Evolutionary conservation across 2,329 filamentous ascomycete species (phyloP).

Genomic region (Botrytis medusae): DNA sequence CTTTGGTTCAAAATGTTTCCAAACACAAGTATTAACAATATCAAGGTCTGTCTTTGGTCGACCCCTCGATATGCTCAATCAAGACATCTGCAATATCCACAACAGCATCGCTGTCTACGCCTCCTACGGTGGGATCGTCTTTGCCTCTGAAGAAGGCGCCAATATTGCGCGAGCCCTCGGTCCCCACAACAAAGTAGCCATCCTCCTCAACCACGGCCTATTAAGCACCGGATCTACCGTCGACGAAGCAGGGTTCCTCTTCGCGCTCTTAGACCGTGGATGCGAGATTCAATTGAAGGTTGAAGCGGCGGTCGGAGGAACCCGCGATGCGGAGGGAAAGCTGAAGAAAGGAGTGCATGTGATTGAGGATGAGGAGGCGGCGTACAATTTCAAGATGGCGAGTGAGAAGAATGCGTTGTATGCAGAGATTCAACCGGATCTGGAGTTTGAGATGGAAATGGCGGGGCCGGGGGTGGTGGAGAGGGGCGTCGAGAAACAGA

Average conservation of each 20-base stretch:
- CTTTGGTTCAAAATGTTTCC: not conserved
- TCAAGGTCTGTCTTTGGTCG: constrained; percentile 66
- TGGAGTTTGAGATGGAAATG: constrained; percentile 49
- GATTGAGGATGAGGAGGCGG: constrained; percentile 56
- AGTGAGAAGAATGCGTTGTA: constrained; percentile 49
- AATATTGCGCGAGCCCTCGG: constrained; percentile 64
- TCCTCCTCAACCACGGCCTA: constrained; percentile 71
- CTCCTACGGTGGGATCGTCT: constrained; percentile 63
- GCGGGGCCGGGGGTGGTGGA: constrained; percentile 40
- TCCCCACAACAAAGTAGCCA: constrained; percentile 55
- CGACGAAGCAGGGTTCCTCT: constrained; percentile 71
- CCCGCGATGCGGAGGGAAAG: constrained; percentile 46
- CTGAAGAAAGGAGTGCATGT: constrained; percentile 31
- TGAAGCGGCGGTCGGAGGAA: constrained; percentile 62
- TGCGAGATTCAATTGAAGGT: constrained; percentile 67
- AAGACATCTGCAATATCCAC: constrained; percentile 65
- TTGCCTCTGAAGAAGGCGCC: constrained; percentile 62
- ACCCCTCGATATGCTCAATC: constrained; percentile 69
- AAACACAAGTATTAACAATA: not conserved
- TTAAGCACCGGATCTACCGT: constrained; percentile 70
- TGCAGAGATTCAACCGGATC: constrained; percentile 48
- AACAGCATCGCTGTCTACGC: constrained; percentile 64
- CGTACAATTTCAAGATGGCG: constrained; percentile 52
- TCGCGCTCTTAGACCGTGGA: constrained; percentile 65
- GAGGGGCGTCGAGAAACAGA: constrained; percentile 36